Percentiles rank a stretch among this genome's conserved stretches.
Evolutionary conservation across 768 basidiomycete species (phyloP).

Genomic region (Rhodotorula graminis): DNA sequence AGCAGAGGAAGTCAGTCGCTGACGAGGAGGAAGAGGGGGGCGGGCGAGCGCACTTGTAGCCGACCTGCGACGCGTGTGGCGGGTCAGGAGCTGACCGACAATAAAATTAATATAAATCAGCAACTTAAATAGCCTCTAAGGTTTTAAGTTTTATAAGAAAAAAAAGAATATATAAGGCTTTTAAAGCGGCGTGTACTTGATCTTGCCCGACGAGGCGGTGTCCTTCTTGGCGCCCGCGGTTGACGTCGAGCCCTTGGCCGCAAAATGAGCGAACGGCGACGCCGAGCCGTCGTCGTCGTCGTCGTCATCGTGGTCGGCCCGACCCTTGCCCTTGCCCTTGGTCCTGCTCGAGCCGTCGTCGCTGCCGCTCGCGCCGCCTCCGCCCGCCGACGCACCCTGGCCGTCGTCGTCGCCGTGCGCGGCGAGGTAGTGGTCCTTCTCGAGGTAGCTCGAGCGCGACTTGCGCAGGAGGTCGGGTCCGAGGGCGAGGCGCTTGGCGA

Average conservation of each 20-base stretch:
- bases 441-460: slow-evolving; percentile 13
- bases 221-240: slow-evolving; percentile 5
- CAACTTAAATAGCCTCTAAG: no score
- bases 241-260: slow-evolving; percentile 45
- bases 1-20: neutral
- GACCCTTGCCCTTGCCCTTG: slow-evolving; percentile 12
- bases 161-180: no score
- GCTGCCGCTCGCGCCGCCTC: neutral
- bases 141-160: no score
- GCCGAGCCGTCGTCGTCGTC: slow-evolving; percentile 16
- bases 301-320: neutral
- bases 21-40: neutral
- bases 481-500: slow-evolving; percentile 7
- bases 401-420: slow-evolving; percentile 41
- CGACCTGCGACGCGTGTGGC: slow-evolving; percentile 48
- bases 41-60: slow-evolving; percentile 56
- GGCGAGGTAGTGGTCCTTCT: slow-evolving; percentile 32
- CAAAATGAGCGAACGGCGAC: slow-evolving; percentile 34
- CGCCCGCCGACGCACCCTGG: neutral
- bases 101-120: no score
- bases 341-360: neutral
- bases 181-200: slow-evolving; percentile 68
- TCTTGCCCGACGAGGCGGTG: neutral
- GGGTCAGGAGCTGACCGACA: no score
- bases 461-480: no score